Percentiles rank a stretch among this genome's conserved stretches.
phyloP scores from a whole-genome alignment of 306 rosid genomes.

The Prunus mume region DNA sequence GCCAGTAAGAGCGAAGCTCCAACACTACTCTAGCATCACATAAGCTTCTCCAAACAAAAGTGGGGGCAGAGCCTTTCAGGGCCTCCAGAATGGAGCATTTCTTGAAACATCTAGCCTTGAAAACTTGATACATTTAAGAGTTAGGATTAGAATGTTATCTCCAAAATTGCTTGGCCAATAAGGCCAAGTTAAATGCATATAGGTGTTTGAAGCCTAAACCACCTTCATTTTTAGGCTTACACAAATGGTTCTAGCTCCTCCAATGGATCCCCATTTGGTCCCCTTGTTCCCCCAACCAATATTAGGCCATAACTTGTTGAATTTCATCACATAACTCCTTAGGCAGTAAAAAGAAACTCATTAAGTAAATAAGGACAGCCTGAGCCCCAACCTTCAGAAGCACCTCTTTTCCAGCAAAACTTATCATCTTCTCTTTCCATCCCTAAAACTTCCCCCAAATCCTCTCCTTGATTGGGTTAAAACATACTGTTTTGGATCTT shows the following conservation, averaged over 20 bases:
- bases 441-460: not conserved
- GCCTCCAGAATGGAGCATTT: not conserved
- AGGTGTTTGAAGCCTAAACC: not conserved
- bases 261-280: not conserved
- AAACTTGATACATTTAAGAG: too few species aligned
- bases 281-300: not conserved
- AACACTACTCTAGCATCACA: not conserved
- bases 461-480: not conserved
- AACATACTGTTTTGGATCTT: not conserved
- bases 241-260: not conserved
- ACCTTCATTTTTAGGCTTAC: not conserved
- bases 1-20: too few species aligned
- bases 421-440: not conserved
- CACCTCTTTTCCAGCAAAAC: not conserved
- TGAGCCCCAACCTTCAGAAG: not conserved
- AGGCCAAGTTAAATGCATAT: not conserved
- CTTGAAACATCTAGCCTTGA: not conserved
- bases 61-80: not conserved
- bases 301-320: not conserved
- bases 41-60: not conserved
- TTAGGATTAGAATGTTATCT: not conserved
- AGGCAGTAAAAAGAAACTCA: not conserved
- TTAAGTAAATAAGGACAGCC: not conserved
- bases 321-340: not conserved
- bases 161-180: not conserved